Evolutionary conservation across 2,329 filamentous ascomycete species (phyloP).

Genomic region (Pestalotiopsis fici): DNA sequence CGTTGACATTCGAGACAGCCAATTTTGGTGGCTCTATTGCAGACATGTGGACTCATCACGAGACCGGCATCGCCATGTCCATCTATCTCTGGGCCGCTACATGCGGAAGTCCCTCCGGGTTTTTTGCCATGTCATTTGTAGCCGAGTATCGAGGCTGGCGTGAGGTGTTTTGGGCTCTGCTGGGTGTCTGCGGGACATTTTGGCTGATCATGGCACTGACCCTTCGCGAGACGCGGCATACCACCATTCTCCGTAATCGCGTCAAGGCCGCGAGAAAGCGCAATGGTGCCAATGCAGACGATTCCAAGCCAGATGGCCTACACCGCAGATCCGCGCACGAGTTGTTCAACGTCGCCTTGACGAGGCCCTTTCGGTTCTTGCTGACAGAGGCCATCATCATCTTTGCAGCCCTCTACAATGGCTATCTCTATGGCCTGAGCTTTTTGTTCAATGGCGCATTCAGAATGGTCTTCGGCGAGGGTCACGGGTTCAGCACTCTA

Average conservation of each 20-base stretch:
- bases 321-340: conserved; percentile 34
- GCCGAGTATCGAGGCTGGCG: conserved; percentile 43
- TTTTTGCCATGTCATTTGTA: conserved; percentile 45
- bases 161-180: conserved; percentile 43
- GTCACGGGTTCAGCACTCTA: conserved; percentile 39
- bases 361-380: conserved; percentile 47
- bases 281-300: neutral
- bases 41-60: conserved; percentile 41
- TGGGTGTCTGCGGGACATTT: conserved; percentile 42
- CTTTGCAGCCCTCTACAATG: conserved; percentile 48
- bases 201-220: conserved; percentile 42
- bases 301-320: conserved; percentile 35
- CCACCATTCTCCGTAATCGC: conserved; percentile 38
- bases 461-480: conserved; percentile 46
- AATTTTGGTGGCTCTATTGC: conserved; percentile 45
- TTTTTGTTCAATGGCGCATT: conserved; percentile 53
- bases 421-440: conserved; percentile 47
- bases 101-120: conserved; percentile 43
- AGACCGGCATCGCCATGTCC: conserved; percentile 37
- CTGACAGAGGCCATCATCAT: conserved; percentile 47
- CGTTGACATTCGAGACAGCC: conserved; percentile 15
- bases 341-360: conserved; percentile 41
- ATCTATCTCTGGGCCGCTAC: conserved; percentile 45
- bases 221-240: conserved; percentile 44
- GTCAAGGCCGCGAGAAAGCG: conserved; percentile 14